Evolutionary conservation across 768 basidiomycete species (phyloP), one percentile per base, ranked within the genome.

Genomic region (Cystobasidium onofrii): DNA sequence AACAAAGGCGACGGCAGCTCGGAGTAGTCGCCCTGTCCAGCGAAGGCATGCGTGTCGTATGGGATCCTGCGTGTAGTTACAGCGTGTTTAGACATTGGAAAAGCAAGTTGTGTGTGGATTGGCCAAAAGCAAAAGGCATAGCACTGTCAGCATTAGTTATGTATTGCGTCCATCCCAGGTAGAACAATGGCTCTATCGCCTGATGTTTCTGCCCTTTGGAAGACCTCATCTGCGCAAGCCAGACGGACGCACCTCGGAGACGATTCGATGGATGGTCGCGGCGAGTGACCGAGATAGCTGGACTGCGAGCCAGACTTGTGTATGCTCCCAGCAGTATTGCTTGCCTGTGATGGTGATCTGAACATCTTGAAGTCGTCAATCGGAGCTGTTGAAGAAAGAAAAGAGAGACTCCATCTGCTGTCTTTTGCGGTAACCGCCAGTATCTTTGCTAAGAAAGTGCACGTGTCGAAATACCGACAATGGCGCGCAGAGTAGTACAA

Each of bases 21-120:
- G 18, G 69, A 71, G 55, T 71, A 71, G 69, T 71, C 69, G 9
- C 69, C 69, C 36, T 71, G 69, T 39, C 69, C 69, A 20, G 54
- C 69, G 23, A 71, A 61, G 7, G 69, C 69, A 46, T 71, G 69
- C 25, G 69, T 71, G 27, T 71, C 69, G 69, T 57, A 71, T 36
- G 69, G 69, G 69, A 71, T 43, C 33, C 69, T 71, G 65, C 44
- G 63, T 39, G 27, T 50, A 20, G 12, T 9, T 4, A n/a, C 3
- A 9, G 46, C 18, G n/a, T 3, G 46, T 50, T 50, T n/a, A 20
- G 46, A n/a, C 46, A 50, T 50, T 50, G 4, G 7, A 18, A 43
- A 7, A 18, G 9, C 46, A 20, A 20, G 9, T 4, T 12, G n/a
- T n/a, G 46, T 12, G 6, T 39, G 39, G 39, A 39, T 6, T 39